Evolutionary conservation across 768 basidiomycete species (phyloP), one percentile per base, ranked within the genome.

Genomic region (Tulasnella sp.): DNA sequence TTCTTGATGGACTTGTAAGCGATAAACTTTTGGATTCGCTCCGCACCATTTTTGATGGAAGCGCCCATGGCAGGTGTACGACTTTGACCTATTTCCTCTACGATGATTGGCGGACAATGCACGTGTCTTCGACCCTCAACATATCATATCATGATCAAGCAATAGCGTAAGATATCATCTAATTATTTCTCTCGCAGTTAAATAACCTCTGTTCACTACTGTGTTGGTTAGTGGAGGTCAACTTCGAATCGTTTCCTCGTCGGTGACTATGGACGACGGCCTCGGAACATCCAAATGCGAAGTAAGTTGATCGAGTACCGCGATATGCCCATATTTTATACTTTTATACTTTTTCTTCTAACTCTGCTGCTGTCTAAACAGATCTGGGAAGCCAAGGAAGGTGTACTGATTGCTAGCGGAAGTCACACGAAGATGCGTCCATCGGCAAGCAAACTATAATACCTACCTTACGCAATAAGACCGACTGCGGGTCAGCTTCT

Each of bases 341-440:
- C n/a, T 9, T 42, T 18, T 13, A 1, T 32, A n/a, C n/a, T n/a
- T 9, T 42, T 18, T 13, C 13, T 35, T 37, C 23, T 69, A 69
- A 37, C n/a, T 10, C 29, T 44, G 44, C 29, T n/a, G 6, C 44
- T 44, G 18, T 32, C 37, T 7, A n/a, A n/a, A 46, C 37, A 77
- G 77, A 77, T 77, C 69, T 77, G 77, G 77, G 70, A 77, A 18
- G 42, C 71, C 37, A 48, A 77, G 39, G 44, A 57, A 23, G 70
- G 71, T 20, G 26, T 70, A 42, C 39, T 77, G 9, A 55, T 77
- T n/a, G 77, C 77, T 1, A 73, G 67, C n/a, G 77, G 67, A 16
- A 77, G 37, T 20, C 69, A 77, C 23, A 70, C 70, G 11, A 77
- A 77, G 69, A 71, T 51, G 71, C 71, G 70, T 9, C 71, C 71